Evolutionary conservation across 345 rosid species (phyloP).

Genomic region (Gossypium mustelinum): DNA sequence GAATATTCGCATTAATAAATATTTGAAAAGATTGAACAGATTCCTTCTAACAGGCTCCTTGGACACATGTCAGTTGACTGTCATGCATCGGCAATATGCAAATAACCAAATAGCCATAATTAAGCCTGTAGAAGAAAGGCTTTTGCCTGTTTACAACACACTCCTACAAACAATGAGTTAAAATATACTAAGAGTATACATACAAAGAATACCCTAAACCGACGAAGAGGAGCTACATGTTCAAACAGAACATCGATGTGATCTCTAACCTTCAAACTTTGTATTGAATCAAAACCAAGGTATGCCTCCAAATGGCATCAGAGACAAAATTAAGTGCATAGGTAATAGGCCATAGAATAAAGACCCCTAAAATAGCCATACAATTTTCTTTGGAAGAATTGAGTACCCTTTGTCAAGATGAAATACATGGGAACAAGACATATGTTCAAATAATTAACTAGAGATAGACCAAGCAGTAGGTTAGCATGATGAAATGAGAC

Average conservation of each 20-base stretch:
- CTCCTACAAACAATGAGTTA: neutral
- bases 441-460: neutral
- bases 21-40: too few relatives aligned
- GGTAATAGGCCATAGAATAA: neutral
- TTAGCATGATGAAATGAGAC: neutral
- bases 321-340: too few relatives aligned
- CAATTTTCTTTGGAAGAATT: neutral
- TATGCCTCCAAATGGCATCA: too few relatives aligned
- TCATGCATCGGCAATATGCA: neutral
- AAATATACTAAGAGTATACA: neutral
- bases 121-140: neutral
- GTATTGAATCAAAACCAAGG: neutral
- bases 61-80: neutral
- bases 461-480: neutral
- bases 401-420: neutral
- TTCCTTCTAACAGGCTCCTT: neutral
- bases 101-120: neutral
- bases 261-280: neutral
- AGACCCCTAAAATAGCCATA: neutral
- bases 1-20: too few relatives aligned
- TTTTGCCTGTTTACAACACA: neutral
- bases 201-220: neutral
- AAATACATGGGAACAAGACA: too few relatives aligned
- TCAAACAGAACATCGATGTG: neutral
- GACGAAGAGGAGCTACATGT: neutral